Conservation (phyloP, 2,329 filamentous ascomycete species). For the Stemphylium lycopersici region DNA sequence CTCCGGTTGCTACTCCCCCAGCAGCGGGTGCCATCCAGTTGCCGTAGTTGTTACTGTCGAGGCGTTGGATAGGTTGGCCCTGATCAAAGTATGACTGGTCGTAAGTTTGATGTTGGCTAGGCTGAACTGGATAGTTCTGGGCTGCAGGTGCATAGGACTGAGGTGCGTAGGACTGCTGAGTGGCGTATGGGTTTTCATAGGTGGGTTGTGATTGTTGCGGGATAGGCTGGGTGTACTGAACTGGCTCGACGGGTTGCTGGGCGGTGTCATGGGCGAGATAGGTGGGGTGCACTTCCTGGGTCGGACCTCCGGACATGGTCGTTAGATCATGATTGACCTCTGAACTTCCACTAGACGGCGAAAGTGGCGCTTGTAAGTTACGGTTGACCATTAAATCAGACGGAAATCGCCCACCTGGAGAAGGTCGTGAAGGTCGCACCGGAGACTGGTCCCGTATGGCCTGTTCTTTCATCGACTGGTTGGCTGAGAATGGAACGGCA, state of each 20-base stretch:
- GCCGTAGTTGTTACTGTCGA: constrained; percentile 55
- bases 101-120: constrained; percentile 2
- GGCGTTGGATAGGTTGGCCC: constrained; percentile 26
- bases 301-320: constrained; percentile 63
- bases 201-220: constrained; percentile 21
- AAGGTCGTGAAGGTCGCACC: constrained; percentile 68
- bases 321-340: constrained; percentile 66
- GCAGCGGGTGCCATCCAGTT: constrained; percentile 62
- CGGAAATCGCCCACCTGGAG: constrained; percentile 95
- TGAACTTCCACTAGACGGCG: constrained; percentile 82
- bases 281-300: constrained; percentile 44
- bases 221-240: constrained; percentile 9
- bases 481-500: constrained; percentile 68
- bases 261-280: constrained; percentile 27
- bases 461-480: constrained; percentile 53
- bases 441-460: constrained; percentile 41
- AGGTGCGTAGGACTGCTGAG: constrained; percentile 16
- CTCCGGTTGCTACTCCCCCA: constrained; percentile 51
- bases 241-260: constrained; percentile 26
- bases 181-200: constrained; percentile 24
- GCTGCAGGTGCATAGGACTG: constrained; percentile 13
- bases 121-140: constrained; percentile 4
- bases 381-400: constrained; percentile 89
- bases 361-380: constrained; percentile 79
- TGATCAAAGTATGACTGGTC: constrained; percentile 4